Evolutionary conservation across 768 basidiomycete species (phyloP).

Genomic region (Tubosaeta sp.): DNA sequence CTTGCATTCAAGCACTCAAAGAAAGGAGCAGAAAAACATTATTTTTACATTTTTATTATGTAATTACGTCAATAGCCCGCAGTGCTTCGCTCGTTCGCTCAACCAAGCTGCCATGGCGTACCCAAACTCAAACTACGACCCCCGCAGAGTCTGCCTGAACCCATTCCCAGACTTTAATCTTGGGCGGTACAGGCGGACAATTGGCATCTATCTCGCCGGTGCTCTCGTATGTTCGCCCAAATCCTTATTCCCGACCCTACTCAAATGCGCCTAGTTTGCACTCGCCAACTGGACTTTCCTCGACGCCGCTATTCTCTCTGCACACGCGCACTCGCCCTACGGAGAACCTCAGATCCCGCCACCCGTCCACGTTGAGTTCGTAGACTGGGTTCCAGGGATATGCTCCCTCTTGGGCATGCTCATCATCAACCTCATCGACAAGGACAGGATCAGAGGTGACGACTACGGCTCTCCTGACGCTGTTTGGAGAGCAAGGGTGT

Average conservation of each 20-base stretch:
- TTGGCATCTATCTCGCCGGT: slow-evolving; percentile 89
- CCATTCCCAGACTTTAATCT: slow-evolving; percentile 75
- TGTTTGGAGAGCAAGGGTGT: slow-evolving; percentile 87
- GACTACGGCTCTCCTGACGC: slow-evolving; percentile 80
- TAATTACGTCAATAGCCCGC: slow-evolving; percentile 8
- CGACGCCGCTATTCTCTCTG: slow-evolving; percentile 87
- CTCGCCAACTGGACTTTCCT: slow-evolving; percentile 94
- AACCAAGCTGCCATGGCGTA: slow-evolving; percentile 4
- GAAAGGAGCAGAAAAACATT: neutral
- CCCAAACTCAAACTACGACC: slow-evolving; percentile 71
- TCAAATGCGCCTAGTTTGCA: slow-evolving; percentile 61
- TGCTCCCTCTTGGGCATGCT: slow-evolving; percentile 90
- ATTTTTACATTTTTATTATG: slow-evolving; percentile 11
- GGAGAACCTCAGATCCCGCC: slow-evolving; percentile 64
- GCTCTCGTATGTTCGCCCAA: slow-evolving; percentile 66
- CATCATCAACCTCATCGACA: slow-evolving; percentile 92
- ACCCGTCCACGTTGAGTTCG: slow-evolving; percentile 81
- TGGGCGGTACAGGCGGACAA: slow-evolving; percentile 72
- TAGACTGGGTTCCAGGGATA: slow-evolving; percentile 97
- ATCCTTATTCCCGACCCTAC: neutral
- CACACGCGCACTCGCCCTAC: slow-evolving; percentile 75
- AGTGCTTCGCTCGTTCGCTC: neutral
- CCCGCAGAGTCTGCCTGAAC: slow-evolving; percentile 82
- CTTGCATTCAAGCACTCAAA: slow-evolving; percentile 14
- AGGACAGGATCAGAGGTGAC: slow-evolving; percentile 78